These are phyloP conservation scores for Pseudocercospora fuligena DNA, from an alignment of 2,329 filamentous ascomycete genomes.

Conservation along the genomic window DNA sequence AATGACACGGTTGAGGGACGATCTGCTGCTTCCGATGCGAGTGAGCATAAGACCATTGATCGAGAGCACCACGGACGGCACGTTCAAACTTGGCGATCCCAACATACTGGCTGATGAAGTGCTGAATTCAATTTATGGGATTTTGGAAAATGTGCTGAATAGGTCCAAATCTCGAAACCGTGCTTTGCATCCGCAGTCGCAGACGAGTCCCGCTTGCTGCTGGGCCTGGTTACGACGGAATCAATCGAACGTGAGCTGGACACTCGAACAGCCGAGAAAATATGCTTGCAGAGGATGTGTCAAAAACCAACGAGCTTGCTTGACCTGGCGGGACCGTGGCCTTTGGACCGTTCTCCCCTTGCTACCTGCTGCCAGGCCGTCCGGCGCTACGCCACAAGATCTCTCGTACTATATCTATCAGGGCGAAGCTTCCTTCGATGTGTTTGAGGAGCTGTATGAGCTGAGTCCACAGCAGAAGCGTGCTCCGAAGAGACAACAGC, in stretches of 20 bases:
- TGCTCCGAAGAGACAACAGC: not conserved
- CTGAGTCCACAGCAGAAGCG: not conserved
- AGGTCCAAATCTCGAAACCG: not conserved
- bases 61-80: not conserved
- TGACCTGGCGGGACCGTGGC: constrained; percentile 16
- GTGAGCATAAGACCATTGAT: not conserved
- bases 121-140: not conserved
- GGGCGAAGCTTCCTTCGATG: not conserved
- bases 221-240: not conserved
- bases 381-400: not conserved
- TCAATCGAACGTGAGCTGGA: constrained; percentile 17
- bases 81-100: not conserved
- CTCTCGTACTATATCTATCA: constrained; percentile 13
- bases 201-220: not conserved
- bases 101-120: not conserved
- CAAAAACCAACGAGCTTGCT: constrained; percentile 20
- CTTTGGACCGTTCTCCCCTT: constrained; percentile 24
- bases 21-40: not conserved
- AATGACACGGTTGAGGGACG: not conserved
- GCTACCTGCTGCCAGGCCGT: constrained; percentile 7
- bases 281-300: constrained; percentile 29
- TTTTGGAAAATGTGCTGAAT: not conserved
- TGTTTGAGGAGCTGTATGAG: not conserved
- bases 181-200: not conserved
- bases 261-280: not conserved